Conservation (phyloP, 495 filamentous ascomycete species). For the Lichenothelia convexa region DNA sequence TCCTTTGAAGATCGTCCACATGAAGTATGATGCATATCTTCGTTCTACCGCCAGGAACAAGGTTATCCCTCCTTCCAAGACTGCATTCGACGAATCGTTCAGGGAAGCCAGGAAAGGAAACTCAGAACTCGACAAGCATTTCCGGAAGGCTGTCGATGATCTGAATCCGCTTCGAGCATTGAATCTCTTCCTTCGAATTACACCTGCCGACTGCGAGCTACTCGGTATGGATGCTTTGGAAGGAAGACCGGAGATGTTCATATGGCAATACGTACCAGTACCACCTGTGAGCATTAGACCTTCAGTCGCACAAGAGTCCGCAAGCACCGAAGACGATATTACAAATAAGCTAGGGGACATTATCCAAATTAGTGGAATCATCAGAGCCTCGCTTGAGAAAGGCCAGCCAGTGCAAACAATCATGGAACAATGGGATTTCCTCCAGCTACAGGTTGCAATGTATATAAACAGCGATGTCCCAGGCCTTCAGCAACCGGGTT, state of each 20-base stretch:
- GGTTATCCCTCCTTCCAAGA: conserved; percentile 55
- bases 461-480: conserved; percentile 97
- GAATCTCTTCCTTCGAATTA: conserved; percentile 76
- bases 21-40: conserved; percentile 76
- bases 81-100: conserved; percentile 70
- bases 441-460: conserved; percentile 86
- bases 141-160: conserved; percentile 83
- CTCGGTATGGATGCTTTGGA: conserved; percentile 72
- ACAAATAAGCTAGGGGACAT: conserved; percentile 92
- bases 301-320: conserved; percentile 75
- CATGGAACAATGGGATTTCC: conserved; percentile 97
- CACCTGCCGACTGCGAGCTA: conserved; percentile 73
- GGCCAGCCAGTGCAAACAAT: conserved; percentile 72
- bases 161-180: conserved; percentile 76
- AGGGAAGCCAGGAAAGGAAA: conserved; percentile 51
- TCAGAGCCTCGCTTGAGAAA: conserved; percentile 59
- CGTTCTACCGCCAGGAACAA: conserved; percentile 73
- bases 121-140: conserved; percentile 71
- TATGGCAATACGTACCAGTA: conserved; percentile 92
- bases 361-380: conserved; percentile 65
- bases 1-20: conserved; percentile 81
- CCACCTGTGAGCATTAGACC: conserved; percentile 87
- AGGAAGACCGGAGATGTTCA: conserved; percentile 86
- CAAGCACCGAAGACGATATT: conserved; percentile 89
- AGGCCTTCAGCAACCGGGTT: conserved; percentile 56